Evolutionary conservation across 345 rosid genomes (phyloP), one percentile per base, ranked within the genome.

Genomic region (Xanthoceras sorbifolium): DNA sequence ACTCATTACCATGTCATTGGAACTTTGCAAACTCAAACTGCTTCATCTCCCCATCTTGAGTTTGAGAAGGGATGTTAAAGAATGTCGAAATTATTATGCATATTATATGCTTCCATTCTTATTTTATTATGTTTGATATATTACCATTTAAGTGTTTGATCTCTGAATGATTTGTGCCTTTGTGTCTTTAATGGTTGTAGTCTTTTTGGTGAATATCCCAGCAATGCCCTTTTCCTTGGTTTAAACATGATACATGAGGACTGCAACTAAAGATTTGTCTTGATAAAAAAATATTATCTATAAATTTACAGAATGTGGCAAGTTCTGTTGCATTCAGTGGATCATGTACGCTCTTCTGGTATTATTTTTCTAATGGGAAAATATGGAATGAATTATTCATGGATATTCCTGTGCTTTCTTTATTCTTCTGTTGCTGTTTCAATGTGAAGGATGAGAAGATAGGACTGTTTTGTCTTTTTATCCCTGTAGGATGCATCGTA

Each of bases 401-500:
- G 62, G 62, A 57, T 52, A 15, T 60, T 46, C 64, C 46, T 9
- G 46, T 34, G 64, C 25, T 4, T 10, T 3, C n/a, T 2, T 73
- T 54, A 22, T 69, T 64, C 38, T 29, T 32, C 62, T n/a, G 62
- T 64, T 71, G 52, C 36, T 29, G 57, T 20, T 28, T 9, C 44
- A 48, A 42, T 32, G 20, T 17, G 28, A 31, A 62, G 69, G 61
- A 73, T 63, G 69, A 62, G 17, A 14, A 26, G 54, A 26, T 63
- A 34, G 23, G 23, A 76, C 42, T 67, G 62, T 76, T 64, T 68
- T 77, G n/a, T 36, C 23, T 64, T 61, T 77, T 78, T 63, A 17
- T 84, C 67, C 36, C 81, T 60, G 64, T 34, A 90, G 94, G 78
- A 90, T 90, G 94, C 94, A 87, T 70, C 89, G 94, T 67, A 90